A percentile compares a stretch with the other conserved stretches of the same genome.
Conservation (phyloP, 768 basidiomycete species). For the Leucocoprinus birnbaumii region DNA sequence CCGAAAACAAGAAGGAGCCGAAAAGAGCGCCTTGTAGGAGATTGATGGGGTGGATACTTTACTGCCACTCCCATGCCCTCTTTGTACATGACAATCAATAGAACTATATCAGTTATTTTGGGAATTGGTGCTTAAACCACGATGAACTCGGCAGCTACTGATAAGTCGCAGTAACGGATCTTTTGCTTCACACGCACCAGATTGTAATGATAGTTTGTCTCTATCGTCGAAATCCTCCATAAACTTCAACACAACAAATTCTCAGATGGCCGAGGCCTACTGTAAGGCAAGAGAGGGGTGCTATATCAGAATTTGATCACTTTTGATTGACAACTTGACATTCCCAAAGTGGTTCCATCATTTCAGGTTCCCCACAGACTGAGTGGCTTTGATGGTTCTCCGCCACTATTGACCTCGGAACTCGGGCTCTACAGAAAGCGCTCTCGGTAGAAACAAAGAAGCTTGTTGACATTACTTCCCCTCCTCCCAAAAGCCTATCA, state of each 20-base stretch:
- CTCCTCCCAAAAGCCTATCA: slow-evolving; percentile 2
- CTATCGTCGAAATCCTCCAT: too few relatives aligned
- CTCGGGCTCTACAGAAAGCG: background rate
- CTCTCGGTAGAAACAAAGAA: background rate
- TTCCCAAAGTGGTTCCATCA: background rate
- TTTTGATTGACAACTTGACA: background rate
- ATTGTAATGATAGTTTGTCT: too few relatives aligned
- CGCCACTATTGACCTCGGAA: background rate
- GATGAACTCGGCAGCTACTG: too few relatives aligned
- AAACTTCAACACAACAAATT: too few relatives aligned
- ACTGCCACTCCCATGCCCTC: background rate
- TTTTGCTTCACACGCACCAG: too few relatives aligned
- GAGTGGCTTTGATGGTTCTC: background rate
- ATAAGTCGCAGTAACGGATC: too few relatives aligned
- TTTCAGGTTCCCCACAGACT: background rate
- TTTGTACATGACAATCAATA: background rate
- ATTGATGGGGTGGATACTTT: background rate
- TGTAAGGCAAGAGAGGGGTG: too few relatives aligned
- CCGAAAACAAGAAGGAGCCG: background rate
- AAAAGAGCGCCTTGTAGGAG: background rate
- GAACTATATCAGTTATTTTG: background rate
- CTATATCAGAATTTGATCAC: too few relatives aligned
- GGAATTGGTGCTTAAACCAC: too few relatives aligned
- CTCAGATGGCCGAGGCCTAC: too few relatives aligned
- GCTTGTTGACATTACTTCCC: background rate